Evolutionary conservation across 306 rosid species (phyloP), one percentile per base, ranked within the genome.

Genomic region (Echinosophora koreensis): DNA sequence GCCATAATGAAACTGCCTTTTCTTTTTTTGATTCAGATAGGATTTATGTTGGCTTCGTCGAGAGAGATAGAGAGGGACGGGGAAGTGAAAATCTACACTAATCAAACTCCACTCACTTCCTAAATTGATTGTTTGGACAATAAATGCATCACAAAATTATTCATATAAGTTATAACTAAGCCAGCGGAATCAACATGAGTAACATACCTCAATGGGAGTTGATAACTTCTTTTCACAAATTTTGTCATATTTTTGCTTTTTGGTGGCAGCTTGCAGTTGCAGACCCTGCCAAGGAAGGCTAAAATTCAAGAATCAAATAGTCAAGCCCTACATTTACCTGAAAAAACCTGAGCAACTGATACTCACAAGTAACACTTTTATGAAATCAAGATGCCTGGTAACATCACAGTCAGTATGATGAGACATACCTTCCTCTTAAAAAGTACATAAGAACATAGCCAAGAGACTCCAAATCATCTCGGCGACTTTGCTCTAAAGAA

Each of bases 231-330:
- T 89, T 80, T 93, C 94, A 61, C 94, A 81, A 77, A 93, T 90
- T 85, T 73, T 89, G 79, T 93, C 94, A 79, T 89, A 93, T 69
- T 90, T 93, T 80, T 90, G 90, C 87, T 89, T 86, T 80, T 89
- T 89, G 47, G 85, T 81, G 76, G 83, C 87, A 78, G 97, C 94
- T 83, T 88, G 88, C 64, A 93, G 80, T 83, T 88, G 88, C 64
- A 93, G 80, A 59, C 94, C 97, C 85, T 93, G 98, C 98, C 97
- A 93, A 68, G 98, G 98, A 89, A 93, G 97, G 85, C 98, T 93
- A 79, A 76, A 81, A 85, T 28, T 70, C 32, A 77, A 73, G 82
- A 68, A 80, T 18, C 37, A 71, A 55, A 76, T 38, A 64, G 76
- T 87, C 75, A 77, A 56, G 62, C 58, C 57, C 50, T 47, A 27